Percentiles rank a stretch among this genome's conserved stretches.
These are phyloP conservation scores for Gracilariopsis chorda DNA, from an alignment of 23 red algal genomes.

Conservation along the genomic window DNA sequence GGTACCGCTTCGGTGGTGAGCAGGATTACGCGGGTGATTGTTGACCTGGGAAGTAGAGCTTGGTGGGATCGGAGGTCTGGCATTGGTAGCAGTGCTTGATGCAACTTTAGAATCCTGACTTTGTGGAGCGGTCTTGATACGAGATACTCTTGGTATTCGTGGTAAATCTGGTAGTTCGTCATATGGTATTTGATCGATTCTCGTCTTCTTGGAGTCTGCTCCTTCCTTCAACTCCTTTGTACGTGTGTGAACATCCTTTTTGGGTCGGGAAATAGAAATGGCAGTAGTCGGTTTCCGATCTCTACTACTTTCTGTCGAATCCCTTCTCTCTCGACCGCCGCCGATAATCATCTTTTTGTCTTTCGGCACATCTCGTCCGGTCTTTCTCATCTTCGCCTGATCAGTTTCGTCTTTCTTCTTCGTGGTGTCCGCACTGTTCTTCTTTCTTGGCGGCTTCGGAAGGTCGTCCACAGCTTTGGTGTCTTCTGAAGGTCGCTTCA, in stretches of 20 bases:
- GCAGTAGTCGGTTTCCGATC: not conserved
- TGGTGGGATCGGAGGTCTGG: slow-evolving; percentile 9
- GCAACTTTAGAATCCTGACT: not conserved
- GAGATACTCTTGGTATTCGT: not conserved
- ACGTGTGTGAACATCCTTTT: not conserved
- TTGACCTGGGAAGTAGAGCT: not conserved
- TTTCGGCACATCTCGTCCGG: not conserved
- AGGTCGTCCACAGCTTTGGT: not conserved
- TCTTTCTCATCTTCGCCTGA: not conserved
- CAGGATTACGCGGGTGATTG: not conserved
- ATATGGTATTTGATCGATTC: not conserved
- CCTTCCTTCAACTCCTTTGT: not conserved
- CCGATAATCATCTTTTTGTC: not conserved
- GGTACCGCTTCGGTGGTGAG: not conserved
- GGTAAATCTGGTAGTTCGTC: slow-evolving; percentile 9
- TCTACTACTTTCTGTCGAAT: not conserved
- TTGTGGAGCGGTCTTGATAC: not conserved
- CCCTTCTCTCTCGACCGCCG: not conserved
- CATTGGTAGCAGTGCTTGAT: not conserved
- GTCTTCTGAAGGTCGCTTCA: not conserved
- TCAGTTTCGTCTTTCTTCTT: not conserved
- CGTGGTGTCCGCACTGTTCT: not conserved
- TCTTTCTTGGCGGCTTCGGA: slow-evolving; percentile 5
- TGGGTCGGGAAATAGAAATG: not conserved
- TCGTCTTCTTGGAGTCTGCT: not conserved